Base-by-base conservation (phyloP, 179 eudicot species). In the Gypsophila paniculata region DNA sequence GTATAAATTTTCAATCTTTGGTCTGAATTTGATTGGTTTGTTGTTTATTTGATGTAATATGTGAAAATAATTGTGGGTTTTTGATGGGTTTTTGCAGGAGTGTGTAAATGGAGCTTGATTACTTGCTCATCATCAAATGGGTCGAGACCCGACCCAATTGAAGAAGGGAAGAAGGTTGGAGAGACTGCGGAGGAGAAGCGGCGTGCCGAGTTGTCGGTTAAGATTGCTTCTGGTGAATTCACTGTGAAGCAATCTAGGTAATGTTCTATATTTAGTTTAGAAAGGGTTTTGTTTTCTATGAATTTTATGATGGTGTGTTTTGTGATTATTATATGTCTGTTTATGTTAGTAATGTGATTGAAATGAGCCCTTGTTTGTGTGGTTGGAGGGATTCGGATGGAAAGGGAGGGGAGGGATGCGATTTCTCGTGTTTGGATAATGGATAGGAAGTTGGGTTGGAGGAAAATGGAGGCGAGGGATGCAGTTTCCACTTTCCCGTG, bases 211-310 rank as follows among this genome's bases (percentile, higher is more conserved):
- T 83, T 94, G 77, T 86, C 97, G 23, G 86, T 90, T 68, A 85
- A 88, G 63, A 94, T 94, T 78, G 91, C 96, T 79, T 91, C 99
- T 36, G 99, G 99, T 1, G 91, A 83, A 68, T 94, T 92, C 77
- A 94, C 99, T 7, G 93, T 86, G 18, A 77, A 83, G 65, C 84
- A 82, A 65, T 76, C 96, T 69, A 83, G 99, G 99, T 94, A 80
- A 53, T 65, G 49, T 49, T 22, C 34, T 68, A 0, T 59, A 38
- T 17, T 23, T 62, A 17, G 10, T 5, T 36, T 72, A 19, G 46
- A 19, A 19, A 21, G 21, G 19, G 25, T 51, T 14, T 14, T 52
- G 6, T 49, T 42, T 61, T 60, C 1, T 4, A 7, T 7, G 10
- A 22, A 23, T 75, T 69, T 70, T 61, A 57, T 52, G 32, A 18